A percentile compares a stretch with the other conserved stretches of the same genome.
Evolutionary conservation across 495 filamentous ascomycete genomes (phyloP).

Genomic region (Neurospora tetrasperma): DNA sequence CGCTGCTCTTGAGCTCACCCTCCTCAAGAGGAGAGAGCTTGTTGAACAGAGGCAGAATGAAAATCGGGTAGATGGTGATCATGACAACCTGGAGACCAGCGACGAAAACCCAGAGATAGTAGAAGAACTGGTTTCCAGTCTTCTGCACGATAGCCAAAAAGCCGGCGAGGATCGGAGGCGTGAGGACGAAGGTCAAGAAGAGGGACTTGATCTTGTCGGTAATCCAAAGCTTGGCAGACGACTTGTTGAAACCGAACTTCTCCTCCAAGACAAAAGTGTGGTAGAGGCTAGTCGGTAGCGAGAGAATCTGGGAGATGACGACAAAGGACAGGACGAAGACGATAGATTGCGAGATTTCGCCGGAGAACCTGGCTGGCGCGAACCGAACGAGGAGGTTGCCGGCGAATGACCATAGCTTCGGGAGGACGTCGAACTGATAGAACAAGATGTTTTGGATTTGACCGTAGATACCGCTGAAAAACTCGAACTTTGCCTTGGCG

Average conservation of each 20-base stretch:
- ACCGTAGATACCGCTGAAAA: constrained; percentile 69
- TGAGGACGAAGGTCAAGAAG: constrained; percentile 65
- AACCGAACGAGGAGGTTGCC: constrained; percentile 63
- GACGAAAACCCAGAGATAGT: constrained; percentile 91
- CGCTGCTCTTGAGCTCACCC: constrained; percentile 74
- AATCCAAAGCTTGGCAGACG: constrained; percentile 79
- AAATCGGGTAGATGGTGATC: constrained; percentile 92
- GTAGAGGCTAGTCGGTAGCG: constrained; percentile 78
- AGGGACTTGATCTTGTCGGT: constrained; percentile 90
- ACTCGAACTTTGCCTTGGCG: constrained; percentile 82
- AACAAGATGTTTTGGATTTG: constrained; percentile 78
- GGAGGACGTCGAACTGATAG: constrained; percentile 82
- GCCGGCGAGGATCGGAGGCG: constrained; percentile 76
- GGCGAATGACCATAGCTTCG: constrained; percentile 77
- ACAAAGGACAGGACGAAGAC: constrained; percentile 86
- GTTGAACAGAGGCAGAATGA: constrained; percentile 94
- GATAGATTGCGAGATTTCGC: constrained; percentile 88
- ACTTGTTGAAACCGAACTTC: constrained; percentile 98
- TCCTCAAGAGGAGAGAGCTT: constrained; percentile 88
- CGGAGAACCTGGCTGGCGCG: constrained; percentile 66
- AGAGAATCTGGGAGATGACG: constrained; percentile 63
- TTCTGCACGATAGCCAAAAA: constrained; percentile 86
- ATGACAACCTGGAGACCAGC: constrained; percentile 80
- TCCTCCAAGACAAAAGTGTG: constrained; percentile 92
- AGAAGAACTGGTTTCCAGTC: constrained; percentile 89